These are phyloP conservation scores for Umbilicus rupestris DNA, from an alignment of 164 flowering plant genomes.

Conservation along the genomic window DNA sequence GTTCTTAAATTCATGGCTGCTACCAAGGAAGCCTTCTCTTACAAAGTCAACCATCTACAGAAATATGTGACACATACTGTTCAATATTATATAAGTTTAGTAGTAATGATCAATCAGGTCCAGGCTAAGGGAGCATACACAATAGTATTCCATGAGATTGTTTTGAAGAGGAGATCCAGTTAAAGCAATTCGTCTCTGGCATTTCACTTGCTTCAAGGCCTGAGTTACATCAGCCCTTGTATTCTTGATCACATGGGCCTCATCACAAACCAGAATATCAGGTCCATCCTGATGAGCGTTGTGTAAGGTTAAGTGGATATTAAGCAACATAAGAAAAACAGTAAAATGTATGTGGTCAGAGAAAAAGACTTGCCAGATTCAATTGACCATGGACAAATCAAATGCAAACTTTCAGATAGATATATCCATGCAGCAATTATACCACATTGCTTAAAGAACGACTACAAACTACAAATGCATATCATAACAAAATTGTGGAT, in stretches of 20 bases:
- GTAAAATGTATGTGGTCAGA: not conserved
- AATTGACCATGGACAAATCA: not conserved
- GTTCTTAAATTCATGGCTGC: conserved; percentile 93
- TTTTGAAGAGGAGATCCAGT: conserved; percentile 99
- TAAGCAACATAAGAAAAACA: not conserved
- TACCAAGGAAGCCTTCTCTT: conserved; percentile 96
- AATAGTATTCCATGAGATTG: conserved; percentile 96
- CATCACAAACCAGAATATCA: conserved; percentile 95
- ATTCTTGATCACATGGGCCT: conserved; percentile 96
- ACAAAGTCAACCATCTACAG: conserved; percentile 98
- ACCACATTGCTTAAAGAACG: not conserved
- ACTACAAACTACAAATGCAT: too few relatives aligned
- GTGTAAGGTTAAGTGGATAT: not conserved
- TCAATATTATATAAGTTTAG: not conserved
- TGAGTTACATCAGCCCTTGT: conserved; percentile 81
- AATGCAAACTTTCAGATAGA: not conserved
- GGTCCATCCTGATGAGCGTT: conserved; percentile 66
- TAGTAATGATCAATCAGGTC: not conserved
- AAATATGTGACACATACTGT: not conserved
- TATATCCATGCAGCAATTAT: not conserved
- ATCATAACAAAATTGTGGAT: too few relatives aligned
- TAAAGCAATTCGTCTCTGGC: conserved; percentile 93
- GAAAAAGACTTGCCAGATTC: not conserved
- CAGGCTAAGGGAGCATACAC: conserved; percentile 45
- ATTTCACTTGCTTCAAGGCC: conserved; percentile 85